These are phyloP conservation scores for Fusarium buxicola DNA, from an alignment of 2,329 filamentous ascomycete genomes.

Conservation along the genomic window DNA sequence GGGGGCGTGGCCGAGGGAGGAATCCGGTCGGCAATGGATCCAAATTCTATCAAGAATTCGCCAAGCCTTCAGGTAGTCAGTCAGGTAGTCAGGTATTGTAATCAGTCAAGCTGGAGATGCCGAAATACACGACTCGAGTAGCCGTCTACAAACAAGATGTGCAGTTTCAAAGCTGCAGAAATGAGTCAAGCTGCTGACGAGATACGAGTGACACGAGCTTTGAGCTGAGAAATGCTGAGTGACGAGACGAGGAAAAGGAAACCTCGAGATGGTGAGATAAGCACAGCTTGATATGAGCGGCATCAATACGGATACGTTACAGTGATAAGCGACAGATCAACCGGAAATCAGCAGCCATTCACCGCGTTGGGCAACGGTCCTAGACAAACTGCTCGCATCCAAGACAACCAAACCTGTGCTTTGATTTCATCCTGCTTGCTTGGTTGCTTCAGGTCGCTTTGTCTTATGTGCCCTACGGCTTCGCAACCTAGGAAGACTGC, in stretches of 20 bases:
- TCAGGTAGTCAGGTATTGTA: constrained; percentile 28
- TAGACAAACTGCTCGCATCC: constrained; percentile 34
- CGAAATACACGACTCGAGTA: constrained; percentile 8
- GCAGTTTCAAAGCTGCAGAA: not conserved
- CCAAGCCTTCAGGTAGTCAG: constrained; percentile 16
- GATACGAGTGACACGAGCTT: constrained; percentile 16
- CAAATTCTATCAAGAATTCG: constrained; percentile 32
- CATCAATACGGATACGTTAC: constrained; percentile 24
- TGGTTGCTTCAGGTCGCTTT: constrained; percentile 16
- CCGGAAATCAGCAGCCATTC: constrained; percentile 7
- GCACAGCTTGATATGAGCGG: constrained; percentile 28
- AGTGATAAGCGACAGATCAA: constrained; percentile 14
- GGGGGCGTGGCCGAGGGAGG: constrained; percentile 7
- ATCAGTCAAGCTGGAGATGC: constrained; percentile 24
- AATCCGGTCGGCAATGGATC: constrained; percentile 23
- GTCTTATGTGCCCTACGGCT: constrained; percentile 23
- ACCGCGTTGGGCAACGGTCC: constrained; percentile 20
- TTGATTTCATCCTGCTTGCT: not conserved
- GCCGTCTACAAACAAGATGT: constrained; percentile 1
- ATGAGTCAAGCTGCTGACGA: constrained; percentile 17
- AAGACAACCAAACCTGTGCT: constrained; percentile 34
- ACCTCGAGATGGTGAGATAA: constrained; percentile 30
- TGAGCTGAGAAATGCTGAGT: constrained; percentile 24
- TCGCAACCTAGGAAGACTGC: constrained; percentile 33
- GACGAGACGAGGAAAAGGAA: constrained; percentile 11